Evolutionary conservation across 139 green algal species (phyloP), one percentile per base, ranked within the genome.

Genomic region (Dunaliella primolecta): DNA sequence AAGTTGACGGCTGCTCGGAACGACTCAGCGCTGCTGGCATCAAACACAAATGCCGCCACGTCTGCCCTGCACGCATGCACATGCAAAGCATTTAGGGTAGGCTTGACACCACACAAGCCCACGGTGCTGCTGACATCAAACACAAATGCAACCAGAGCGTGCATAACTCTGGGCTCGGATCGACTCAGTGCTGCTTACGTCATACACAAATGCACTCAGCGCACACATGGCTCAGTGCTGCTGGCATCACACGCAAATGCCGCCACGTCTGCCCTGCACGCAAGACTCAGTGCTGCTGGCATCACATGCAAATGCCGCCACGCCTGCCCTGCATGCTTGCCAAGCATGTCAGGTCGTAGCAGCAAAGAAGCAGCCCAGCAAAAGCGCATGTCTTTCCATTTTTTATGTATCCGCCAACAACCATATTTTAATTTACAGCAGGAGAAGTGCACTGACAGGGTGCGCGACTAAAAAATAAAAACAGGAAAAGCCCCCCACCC

Each of bases 21-120:
- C 1, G 86, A 89, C 35, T 87, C 84, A 3, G 85, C 75, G 36
- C 80, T 84, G 80, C 46, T 86, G 56, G 82, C 83, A 81, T 96
- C 93, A 86, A 96, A 96, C 57, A 94, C 77, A 75, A 95, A 95
- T 1, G 88, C 89, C 20, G 92, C 93, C 1, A 90, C 87, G 80
- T 95, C 92, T 23, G 76, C 89, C 30, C 84, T 83, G 35, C 81
- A 81, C 75, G 93, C 83, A 35, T 87, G 71, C 21, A 83, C 76
- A 32, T 25, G 3, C 57, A 1, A 34, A 83, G 56, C n/a, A n/a
- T n/a, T n/a, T n/a, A n/a, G n/a, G n/a, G n/a, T n/a, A 76, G 74
- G 25, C 31, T n/a, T 1, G 2, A 35, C 33, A 31, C 70, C 75
- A 24, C 46, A 29, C n/a, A 64, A 24, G 27, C 24, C 46, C n/a